Base-by-base conservation (phyloP, 2,329 filamentous ascomycete genomes). In the Fusarium sp. region DNA sequence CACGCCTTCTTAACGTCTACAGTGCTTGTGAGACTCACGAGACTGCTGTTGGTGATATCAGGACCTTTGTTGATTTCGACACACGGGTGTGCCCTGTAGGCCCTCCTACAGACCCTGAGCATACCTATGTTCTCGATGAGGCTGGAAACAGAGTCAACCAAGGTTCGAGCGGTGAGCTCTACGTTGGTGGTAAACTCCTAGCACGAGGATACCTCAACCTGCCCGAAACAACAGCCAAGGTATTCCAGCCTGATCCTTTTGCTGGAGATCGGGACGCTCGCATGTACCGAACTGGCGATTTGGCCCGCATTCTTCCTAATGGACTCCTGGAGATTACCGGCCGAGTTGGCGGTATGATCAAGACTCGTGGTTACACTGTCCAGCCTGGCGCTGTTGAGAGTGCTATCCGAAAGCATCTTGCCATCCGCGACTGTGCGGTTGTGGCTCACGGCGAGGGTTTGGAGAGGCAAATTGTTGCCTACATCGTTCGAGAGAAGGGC, bases 21-120 rank as follows among this genome's bases (percentile, higher is more conserved):
- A 93, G 91, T 74, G 92, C 92, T 18, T 93, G 92, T 74, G 92
- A 95, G 77, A 94, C 92, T 1, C 92, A 94, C 68, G 92, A 94
- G 78, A 89, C 93, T 64, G 91, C 92, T 3, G 93, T 90, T 68
- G 92, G 92, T 39, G 92, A 94, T 71, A 91, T 94, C 69, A 83
- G 84, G 57, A 85, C 88, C 3, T 92, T 93, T 77, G 78, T 93
- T 31, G 84, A 90, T 63, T 82, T 85, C 52, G 85, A 91, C 44
- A 82, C 87, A 2, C 82, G 85, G 3, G 92, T 93, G 67, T 93
- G 92, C 69, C 91, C 92, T 1, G 92, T 94, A 15, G 92, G 92
- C 0, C 89, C 86, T 3, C 90, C 91, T 0, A 78, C 94, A 58
- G 87, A 92, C 75, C 88, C 86, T 0, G 83, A 89, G 62, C 86